Evolutionary conservation across 2,329 filamentous ascomycete species (phyloP).

Genomic region (Trichothecium roseum): DNA sequence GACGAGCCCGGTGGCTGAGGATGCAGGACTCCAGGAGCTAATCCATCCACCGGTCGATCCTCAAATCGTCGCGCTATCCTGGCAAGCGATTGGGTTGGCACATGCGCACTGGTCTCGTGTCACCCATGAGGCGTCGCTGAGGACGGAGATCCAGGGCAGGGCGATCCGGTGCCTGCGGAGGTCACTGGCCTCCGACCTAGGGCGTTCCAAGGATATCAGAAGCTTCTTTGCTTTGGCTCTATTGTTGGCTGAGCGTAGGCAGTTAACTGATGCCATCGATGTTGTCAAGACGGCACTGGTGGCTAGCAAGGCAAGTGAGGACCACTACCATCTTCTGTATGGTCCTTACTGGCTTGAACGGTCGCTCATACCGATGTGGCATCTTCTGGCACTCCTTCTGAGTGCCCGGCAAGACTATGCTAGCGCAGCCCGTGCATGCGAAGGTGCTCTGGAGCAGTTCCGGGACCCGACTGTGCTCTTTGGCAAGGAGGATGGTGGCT

Average conservation of each 20-base stretch:
- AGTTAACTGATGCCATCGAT: constrained; percentile 71
- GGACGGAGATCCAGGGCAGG: constrained; percentile 64
- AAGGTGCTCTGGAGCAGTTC: constrained; percentile 87
- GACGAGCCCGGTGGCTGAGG: constrained; percentile 2
- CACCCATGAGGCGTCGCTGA: constrained; percentile 63
- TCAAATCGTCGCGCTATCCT: constrained; percentile 56
- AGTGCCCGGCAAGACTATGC: constrained; percentile 79
- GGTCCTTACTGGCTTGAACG: constrained; percentile 52
- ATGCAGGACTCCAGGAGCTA: not conserved
- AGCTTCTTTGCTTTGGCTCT: constrained; percentile 72
- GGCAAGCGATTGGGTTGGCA: constrained; percentile 76
- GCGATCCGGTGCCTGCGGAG: constrained; percentile 68
- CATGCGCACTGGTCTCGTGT: constrained; percentile 79
- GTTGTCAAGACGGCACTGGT: constrained; percentile 68
- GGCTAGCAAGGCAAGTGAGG: constrained; percentile 38
- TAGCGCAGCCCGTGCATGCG: constrained; percentile 72
- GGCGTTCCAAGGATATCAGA: constrained; percentile 58
- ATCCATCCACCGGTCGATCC: constrained; percentile 41
- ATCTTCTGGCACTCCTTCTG: constrained; percentile 75
- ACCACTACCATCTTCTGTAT: constrained; percentile 30
- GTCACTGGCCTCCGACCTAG: constrained; percentile 57
- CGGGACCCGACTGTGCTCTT: constrained; percentile 61
- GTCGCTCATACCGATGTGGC: constrained; percentile 72
- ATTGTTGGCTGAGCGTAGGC: constrained; percentile 80
- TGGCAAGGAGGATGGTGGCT: constrained; percentile 45